Conservation (phyloP, 208 protist genomes). For the Phytomonas sp. region DNA sequence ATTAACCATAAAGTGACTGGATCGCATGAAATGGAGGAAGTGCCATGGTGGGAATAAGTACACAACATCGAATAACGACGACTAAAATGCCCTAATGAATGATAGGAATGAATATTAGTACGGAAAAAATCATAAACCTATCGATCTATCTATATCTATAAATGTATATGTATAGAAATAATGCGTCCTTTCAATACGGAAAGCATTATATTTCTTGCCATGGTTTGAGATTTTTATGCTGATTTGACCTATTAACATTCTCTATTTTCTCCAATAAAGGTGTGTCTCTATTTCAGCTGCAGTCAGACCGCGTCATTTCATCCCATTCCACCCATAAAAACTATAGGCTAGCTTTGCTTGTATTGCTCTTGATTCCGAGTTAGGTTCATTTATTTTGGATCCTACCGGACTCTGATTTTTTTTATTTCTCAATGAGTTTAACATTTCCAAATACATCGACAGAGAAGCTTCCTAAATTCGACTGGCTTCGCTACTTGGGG, state of each 20-base stretch:
- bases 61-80: neutral
- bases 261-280: constrained; percentile 2
- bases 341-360: neutral
- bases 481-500: constrained; percentile 45
- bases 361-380: neutral
- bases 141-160: neutral
- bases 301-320: neutral
- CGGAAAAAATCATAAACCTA: constrained; percentile 1
- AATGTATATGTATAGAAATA: constrained; percentile 6
- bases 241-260: constrained; percentile 2
- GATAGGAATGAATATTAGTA: neutral
- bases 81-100: neutral
- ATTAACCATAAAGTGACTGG: constrained; percentile 16
- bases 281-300: neutral
- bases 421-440: neutral
- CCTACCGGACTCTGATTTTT: neutral
- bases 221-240: neutral
- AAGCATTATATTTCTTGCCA: constrained; percentile 6
- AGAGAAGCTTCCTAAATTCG: constrained; percentile 27
- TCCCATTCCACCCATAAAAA: neutral
- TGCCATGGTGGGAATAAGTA: constrained; percentile 1
- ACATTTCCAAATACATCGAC: constrained; percentile 7
- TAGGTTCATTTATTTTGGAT: constrained; percentile 9
- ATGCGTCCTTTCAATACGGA: neutral
- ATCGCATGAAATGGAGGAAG: constrained; percentile 17